Percentiles rank a stretch among this genome's conserved stretches.
phyloP scores from a whole-genome alignment of 768 basidiomycete species.

The Psilocybe cubensis region DNA sequence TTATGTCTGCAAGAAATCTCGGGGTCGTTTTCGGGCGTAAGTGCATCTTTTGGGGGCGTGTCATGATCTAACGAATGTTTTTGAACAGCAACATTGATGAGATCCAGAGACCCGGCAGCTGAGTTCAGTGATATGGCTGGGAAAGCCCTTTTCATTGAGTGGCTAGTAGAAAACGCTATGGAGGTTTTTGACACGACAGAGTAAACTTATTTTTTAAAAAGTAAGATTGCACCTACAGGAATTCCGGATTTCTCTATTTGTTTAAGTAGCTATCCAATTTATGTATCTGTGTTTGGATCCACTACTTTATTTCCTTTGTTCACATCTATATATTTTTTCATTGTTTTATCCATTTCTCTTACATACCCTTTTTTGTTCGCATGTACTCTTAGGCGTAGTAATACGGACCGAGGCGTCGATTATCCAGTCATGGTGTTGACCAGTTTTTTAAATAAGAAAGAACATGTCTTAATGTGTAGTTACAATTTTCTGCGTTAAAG shows the following conservation, averaged over 20 bases:
- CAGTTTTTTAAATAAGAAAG: background rate
- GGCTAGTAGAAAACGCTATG: slow-evolving; percentile 90
- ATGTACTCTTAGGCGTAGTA: slow-evolving; percentile 11
- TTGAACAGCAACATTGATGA: slow-evolving; percentile 85
- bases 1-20: slow-evolving; percentile 94
- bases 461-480: background rate
- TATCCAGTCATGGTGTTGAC: slow-evolving; percentile 13
- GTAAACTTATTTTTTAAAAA: slow-evolving; percentile 11
- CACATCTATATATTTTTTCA: slow-evolving; percentile 9
- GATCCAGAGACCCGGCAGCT: slow-evolving; percentile 80
- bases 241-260: slow-evolving; percentile 6
- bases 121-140: slow-evolving; percentile 99
- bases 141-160: slow-evolving; percentile 91
- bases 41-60: slow-evolving; percentile 36
- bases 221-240: background rate
- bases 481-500: background rate
- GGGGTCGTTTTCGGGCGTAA: slow-evolving; percentile 98
- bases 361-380: background rate
- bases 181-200: slow-evolving; percentile 44
- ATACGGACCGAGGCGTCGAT: slow-evolving; percentile 6
- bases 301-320: slow-evolving; percentile 3
- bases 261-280: slow-evolving; percentile 3
- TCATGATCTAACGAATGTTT: too few species aligned
- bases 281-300: slow-evolving; percentile 7
- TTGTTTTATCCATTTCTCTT: slow-evolving; percentile 5